phyloP scores from a whole-genome alignment of 805 yeast species.

The Vanderwaltozyma polyspora region DNA sequence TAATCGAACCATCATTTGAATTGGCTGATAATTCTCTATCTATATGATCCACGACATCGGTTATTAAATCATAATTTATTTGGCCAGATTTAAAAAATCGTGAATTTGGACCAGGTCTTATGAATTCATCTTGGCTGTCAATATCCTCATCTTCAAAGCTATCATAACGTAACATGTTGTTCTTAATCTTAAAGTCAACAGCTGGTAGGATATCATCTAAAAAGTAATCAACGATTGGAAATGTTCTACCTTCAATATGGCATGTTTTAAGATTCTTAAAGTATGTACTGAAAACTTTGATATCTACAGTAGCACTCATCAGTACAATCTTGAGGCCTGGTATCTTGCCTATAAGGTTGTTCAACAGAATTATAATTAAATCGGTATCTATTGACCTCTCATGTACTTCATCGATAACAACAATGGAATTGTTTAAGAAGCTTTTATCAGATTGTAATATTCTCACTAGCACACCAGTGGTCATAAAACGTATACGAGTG shows the following conservation, averaged over 20 bases:
- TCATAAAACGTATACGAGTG: constrained; percentile 77
- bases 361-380: constrained; percentile 66
- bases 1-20: constrained; percentile 54
- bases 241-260: constrained; percentile 88
- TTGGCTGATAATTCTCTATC: constrained; percentile 37
- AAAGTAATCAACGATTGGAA: constrained; percentile 72
- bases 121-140: constrained; percentile 27
- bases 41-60: constrained; percentile 41
- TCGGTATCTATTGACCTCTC: constrained; percentile 90
- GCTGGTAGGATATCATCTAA: constrained; percentile 53
- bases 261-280: constrained; percentile 52
- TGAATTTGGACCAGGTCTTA: constrained; percentile 54
- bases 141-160: constrained; percentile 17
- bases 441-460: constrained; percentile 50
- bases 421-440: constrained; percentile 44
- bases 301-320: constrained; percentile 91
- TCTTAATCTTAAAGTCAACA: constrained; percentile 44
- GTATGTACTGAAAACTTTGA: constrained; percentile 52
- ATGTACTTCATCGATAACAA: constrained; percentile 92
- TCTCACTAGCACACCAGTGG: constrained; percentile 84
- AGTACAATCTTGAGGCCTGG: constrained; percentile 55
- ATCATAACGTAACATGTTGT: constrained; percentile 9
- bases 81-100: constrained; percentile 53
- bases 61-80: constrained; percentile 65
- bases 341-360: constrained; percentile 38